A percentile compares a stretch with the other conserved stretches of the same genome.
phyloP scores from a whole-genome alignment of 208 protist genomes.

The Acanthamoeba castellanii region DNA sequence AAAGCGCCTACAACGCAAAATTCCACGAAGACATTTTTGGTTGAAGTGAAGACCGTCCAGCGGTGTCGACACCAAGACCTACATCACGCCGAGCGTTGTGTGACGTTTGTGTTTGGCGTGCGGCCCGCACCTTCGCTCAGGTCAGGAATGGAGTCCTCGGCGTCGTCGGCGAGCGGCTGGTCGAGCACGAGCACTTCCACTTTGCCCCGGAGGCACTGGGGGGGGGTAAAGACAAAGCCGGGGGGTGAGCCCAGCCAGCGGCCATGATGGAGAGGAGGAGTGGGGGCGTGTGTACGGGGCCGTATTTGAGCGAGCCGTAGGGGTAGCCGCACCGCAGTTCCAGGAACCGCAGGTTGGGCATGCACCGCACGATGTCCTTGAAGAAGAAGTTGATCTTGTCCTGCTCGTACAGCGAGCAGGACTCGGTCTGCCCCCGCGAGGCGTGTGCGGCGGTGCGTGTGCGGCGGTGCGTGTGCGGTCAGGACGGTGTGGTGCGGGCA shows the following conservation, averaged over 20 bases:
- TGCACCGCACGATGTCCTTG: neutral
- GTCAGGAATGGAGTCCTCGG: neutral
- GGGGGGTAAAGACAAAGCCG: too few species aligned
- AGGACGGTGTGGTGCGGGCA: neutral
- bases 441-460: neutral
- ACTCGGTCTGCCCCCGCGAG: neutral
- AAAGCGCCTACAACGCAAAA: too few species aligned
- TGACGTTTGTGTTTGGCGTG: too few species aligned
- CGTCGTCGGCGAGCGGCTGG: neutral
- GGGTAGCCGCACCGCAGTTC: neutral
- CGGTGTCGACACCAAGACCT: too few species aligned
- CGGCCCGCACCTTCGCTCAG: neutral
- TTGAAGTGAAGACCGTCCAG: too few species aligned
- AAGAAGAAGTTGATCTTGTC: conserved; percentile 7
- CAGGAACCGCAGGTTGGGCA: neutral
- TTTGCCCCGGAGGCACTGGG: neutral
- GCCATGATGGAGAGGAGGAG: neutral
- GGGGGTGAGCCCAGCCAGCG: too few species aligned
- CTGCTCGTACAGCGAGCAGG: neutral
- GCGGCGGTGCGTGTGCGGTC: too few species aligned
- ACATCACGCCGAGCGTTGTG: too few species aligned
- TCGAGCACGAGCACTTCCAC: neutral
- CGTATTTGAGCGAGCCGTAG: neutral
- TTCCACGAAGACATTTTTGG: too few species aligned
- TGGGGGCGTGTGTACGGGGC: neutral